Base-by-base conservation (phyloP, 345 rosid genomes). In the Citrus reticulata region DNA sequence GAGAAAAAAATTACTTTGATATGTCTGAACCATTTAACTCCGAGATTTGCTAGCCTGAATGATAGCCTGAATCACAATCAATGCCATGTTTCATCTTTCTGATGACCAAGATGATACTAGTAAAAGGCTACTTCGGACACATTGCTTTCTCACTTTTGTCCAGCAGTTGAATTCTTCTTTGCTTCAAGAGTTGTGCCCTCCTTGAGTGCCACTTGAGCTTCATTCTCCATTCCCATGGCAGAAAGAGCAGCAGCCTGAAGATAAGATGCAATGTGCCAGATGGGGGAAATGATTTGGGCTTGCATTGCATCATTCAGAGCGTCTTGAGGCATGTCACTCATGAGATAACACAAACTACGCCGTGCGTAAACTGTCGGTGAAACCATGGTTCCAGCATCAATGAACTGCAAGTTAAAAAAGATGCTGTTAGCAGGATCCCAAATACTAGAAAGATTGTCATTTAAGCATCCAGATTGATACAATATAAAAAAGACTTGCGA, bases 301-400 rank as follows among this genome's bases (percentile, higher is more conserved):
- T 91, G 96, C 93, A 89, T 86, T 60, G 95, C 95, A 76, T 95
- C 97, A 62, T 80, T 85, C 57, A 93, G 82, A 70, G 96, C 97
- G 82, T 95, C 97, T 80, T 87, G 88, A 5, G 93, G 89, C 97
- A 86, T 89, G 70, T 93, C 95, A 59, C 60, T 89, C 92, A 92
- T 91, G 60, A 95, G 94, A 83, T 85, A 84, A 65, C 87, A 91
- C 83, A 95, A 84, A 78, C 97, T 93, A 65, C 98, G 92, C 34
- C 98, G 90, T 57, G 95, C 97, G 60, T 77, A 89, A 49, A 93
- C 88, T 0, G 99, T 93, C 3, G 99, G 99, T 14, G 99, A 95
- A 80, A 88, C 81, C 97, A 90, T 91, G 70, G 95, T 93, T 79
- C 98, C 96, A 0, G 83, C 95, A 20, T 92, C 95, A 20, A 93